Percentiles rank a stretch among this genome's conserved stretches.
These are phyloP conservation scores for Citrus trifoliata DNA, from an alignment of 345 rosid genomes.

Conservation along the genomic window DNA sequence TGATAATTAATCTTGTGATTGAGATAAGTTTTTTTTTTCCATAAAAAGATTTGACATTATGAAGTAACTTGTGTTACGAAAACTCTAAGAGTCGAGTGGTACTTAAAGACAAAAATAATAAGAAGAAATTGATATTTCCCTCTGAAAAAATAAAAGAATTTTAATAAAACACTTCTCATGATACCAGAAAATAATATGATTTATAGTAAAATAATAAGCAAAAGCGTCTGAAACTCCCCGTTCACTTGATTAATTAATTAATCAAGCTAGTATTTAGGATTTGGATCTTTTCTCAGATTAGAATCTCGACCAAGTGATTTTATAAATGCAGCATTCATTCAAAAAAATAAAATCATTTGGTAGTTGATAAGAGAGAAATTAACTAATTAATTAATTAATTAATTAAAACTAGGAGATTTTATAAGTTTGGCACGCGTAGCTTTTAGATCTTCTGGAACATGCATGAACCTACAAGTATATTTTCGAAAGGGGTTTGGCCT, in stretches of 20 bases:
- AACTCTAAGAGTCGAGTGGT: not conserved
- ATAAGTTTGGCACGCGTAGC: not conserved
- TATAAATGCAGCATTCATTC: too few relatives aligned
- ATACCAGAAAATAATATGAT: too few relatives aligned
- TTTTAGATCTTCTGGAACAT: not conserved
- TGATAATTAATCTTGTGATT: not conserved
- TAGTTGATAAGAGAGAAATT: not conserved
- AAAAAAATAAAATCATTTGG: not conserved
- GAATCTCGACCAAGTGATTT: too few relatives aligned
- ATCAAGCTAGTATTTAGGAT: too few relatives aligned
- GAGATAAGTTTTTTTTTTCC: not conserved
- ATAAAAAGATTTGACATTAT: not conserved
- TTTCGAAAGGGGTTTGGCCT: not conserved
- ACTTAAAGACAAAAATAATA: too few relatives aligned
- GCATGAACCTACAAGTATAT: slow-evolving; percentile 14
- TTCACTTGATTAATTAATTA: too few relatives aligned
- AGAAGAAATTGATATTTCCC: not conserved
- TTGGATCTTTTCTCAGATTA: too few relatives aligned
- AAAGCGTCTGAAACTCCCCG: too few relatives aligned
- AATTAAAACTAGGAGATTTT: not conserved
- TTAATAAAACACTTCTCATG: not conserved
- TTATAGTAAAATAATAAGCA: too few relatives aligned
- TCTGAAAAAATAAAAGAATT: too few relatives aligned
- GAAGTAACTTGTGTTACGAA: not conserved
- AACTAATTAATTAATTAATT: not conserved